phyloP scores from a whole-genome alignment of 371 early-diverging fungal genomes.

The Vairimorpha apis region DNA sequence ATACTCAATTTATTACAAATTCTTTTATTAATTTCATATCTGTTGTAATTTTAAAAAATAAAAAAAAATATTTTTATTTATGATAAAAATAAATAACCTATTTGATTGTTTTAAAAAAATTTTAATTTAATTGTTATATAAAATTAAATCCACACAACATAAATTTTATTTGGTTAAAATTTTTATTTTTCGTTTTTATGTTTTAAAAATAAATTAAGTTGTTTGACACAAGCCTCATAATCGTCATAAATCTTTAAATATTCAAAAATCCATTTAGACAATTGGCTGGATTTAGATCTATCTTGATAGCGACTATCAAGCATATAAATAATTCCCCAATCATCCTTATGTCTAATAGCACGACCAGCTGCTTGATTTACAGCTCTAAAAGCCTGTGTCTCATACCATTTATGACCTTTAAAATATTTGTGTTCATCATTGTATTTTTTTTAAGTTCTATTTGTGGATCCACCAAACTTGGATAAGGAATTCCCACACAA shows the following conservation, averaged over 20 bases:
- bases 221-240: constrained; percentile 17
- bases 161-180: too few relatives aligned
- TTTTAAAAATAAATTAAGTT: constrained; percentile 34
- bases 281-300: constrained; percentile 61
- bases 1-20: too few relatives aligned
- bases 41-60: too few relatives aligned
- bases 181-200: constrained; percentile 5
- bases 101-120: too few relatives aligned
- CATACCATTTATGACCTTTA: constrained; percentile 71
- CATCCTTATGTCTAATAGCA: constrained; percentile 78
- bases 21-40: too few relatives aligned
- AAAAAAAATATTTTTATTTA: too few relatives aligned
- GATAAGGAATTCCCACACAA: constrained; percentile 80
- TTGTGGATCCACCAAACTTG: constrained; percentile 66
- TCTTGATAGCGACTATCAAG: constrained; percentile 68
- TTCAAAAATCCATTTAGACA: constrained; percentile 69
- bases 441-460: constrained; percentile 68
- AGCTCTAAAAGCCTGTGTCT: constrained; percentile 75
- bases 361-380: constrained; percentile 87
- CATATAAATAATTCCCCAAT: constrained; percentile 68
- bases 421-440: constrained; percentile 60
- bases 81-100: too few relatives aligned
- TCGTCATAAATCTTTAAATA: constrained; percentile 31
- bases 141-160: too few relatives aligned
- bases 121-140: too few relatives aligned